Evolutionary conservation across 768 basidiomycete genomes (phyloP).

Genomic region (Pleurotus tuber-regium): DNA sequence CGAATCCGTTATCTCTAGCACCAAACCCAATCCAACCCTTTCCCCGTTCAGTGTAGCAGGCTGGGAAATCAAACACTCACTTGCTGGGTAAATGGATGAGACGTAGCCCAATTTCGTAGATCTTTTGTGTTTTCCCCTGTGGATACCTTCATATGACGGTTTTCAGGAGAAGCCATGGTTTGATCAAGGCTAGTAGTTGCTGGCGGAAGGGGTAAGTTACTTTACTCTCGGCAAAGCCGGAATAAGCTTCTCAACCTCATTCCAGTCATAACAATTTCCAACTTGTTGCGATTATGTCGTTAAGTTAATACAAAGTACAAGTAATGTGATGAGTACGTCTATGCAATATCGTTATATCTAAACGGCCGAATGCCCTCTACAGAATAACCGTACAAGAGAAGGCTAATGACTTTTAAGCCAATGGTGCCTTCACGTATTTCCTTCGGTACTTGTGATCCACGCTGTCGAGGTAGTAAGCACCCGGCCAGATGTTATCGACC

Average conservation of each 20-base stretch:
- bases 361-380: not conserved
- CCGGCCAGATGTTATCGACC: constrained; percentile 91
- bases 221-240: too few relatives aligned
- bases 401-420: constrained; percentile 25
- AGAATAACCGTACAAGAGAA: constrained; percentile 9
- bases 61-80: constrained; percentile 25
- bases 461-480: constrained; percentile 87
- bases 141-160: constrained; percentile 7
- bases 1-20: too few relatives aligned
- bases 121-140: constrained; percentile 13
- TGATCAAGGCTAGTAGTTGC: too few relatives aligned
- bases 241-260: not conserved
- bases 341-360: constrained; percentile 5
- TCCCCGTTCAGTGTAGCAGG: not conserved
- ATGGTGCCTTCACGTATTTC: constrained; percentile 65
- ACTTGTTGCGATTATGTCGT: not conserved
- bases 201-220: not conserved
- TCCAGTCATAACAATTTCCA: not conserved
- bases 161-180: constrained; percentile 8
- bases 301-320: not conserved
- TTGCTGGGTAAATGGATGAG: constrained; percentile 55
- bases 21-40: not conserved
- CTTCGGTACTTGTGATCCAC: constrained; percentile 91
- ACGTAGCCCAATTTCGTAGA: constrained; percentile 31
- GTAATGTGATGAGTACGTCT: constrained; percentile 10